Conservation (phyloP, 1,284 basidiomycete species). For the Trametes pubescens region DNA sequence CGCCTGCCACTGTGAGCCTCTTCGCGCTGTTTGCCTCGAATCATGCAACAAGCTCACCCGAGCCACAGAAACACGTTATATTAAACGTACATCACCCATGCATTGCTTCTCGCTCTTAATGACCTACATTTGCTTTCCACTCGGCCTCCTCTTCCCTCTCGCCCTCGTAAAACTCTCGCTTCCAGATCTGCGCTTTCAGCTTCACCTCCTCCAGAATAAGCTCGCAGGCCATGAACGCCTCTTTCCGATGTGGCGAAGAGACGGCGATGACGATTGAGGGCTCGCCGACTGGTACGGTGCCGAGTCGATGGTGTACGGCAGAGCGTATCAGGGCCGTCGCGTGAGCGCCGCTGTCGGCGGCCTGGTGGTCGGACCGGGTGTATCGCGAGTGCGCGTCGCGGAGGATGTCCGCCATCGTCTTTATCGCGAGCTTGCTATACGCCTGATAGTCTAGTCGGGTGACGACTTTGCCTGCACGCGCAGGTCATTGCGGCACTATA, state of each 20-base stretch:
- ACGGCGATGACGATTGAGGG: constrained; percentile 88
- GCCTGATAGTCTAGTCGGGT: constrained; percentile 83
- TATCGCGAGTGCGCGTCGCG: constrained; percentile 52
- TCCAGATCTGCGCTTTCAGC: constrained; percentile 87
- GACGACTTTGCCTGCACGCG: constrained; percentile 68
- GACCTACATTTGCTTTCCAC: constrained; percentile 74
- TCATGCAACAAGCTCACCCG: not conserved
- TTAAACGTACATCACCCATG: constrained; percentile 8
- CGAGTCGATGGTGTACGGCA: constrained; percentile 81
- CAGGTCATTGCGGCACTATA: not conserved
- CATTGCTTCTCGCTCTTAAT: constrained; percentile 16
- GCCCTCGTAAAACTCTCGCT: constrained; percentile 84
- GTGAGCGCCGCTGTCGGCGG: constrained; percentile 34
- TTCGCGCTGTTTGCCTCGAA: not conserved
- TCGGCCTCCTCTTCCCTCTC: constrained; percentile 65
- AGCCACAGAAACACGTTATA: constrained; percentile 10
- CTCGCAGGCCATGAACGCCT: constrained; percentile 84
- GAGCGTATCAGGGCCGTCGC: constrained; percentile 57
- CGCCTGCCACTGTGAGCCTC: constrained; percentile 1
- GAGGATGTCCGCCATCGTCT: constrained; percentile 75
- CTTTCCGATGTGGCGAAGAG: constrained; percentile 85
- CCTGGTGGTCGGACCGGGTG: constrained; percentile 54
- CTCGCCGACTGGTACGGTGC: constrained; percentile 79
- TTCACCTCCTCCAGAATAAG: constrained; percentile 87
- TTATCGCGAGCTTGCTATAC: constrained; percentile 84